Evolutionary conservation across 371 early-diverging fungal species (phyloP), one percentile per base, ranked within the genome.

Genomic region (Syncephalastrum contaminatum): DNA sequence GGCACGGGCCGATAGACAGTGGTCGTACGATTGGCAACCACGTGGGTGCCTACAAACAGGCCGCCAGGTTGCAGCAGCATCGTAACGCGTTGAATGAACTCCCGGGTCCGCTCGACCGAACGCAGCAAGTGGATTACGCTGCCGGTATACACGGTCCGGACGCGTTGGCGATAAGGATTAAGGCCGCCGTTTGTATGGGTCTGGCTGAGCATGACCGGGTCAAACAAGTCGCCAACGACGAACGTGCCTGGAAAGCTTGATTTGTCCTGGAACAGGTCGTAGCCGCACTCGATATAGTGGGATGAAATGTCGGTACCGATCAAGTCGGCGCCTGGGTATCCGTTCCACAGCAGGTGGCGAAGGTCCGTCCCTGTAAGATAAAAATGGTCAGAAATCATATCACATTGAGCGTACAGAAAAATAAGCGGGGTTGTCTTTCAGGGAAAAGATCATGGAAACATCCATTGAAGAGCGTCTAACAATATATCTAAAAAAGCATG

Each of bases 81-180:
- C 1, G 50, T 53, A 7, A 67, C 58, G 7, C 56, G 59, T 2
- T 48, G 49, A 15, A 73, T 30, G 19, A 73, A 67, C 0, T 48
- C 25, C 8, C 22, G 40, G 1, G 67, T 41, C 7, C 42, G 53
- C 8, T 66, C 64, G 14, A 46, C 14, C 16, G 59, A 53, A 15
- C 43, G 20, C 42, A 76, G 69, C 18, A 76, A 49, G 30, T 76
- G 77, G 27, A 76, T 61, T 30, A 76, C 51, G 51, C 77, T 76
- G 16, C 71, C 69, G 30, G 73, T 59, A 27, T 71, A 62, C 4
- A 69, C 58, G n/a, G 69, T 54, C 3, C 54, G 52, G 6, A 57
- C 59, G 12, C 43, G 58, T 12, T 54, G 44, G n/a, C 46, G 48
- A 43, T 56, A 51, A 25, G 14, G 22, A 12, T 36, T 39, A 14